phyloP scores from a whole-genome alignment of 2,329 filamentous ascomycete species.

The Exophiala aquamarina region DNA sequence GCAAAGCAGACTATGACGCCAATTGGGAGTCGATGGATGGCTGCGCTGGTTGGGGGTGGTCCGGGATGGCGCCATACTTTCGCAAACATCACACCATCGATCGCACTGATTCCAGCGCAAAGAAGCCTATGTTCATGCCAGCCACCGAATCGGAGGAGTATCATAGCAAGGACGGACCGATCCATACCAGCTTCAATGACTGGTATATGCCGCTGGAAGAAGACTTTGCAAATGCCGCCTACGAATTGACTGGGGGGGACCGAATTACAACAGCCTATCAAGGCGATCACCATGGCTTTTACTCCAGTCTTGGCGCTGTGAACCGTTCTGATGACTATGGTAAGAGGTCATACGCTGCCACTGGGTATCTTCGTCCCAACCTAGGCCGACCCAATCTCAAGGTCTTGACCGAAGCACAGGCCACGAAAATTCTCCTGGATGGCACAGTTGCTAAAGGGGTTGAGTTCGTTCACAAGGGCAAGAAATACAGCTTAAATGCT shows the following conservation, averaged over 20 bases:
- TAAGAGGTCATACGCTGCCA: conserved; percentile 42
- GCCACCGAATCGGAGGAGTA: conserved; percentile 20
- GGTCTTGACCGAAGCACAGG: conserved; percentile 46
- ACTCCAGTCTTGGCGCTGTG: conserved; percentile 22
- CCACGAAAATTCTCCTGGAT: conserved; percentile 34
- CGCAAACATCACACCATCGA: conserved; percentile 34
- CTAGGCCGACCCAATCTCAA: conserved; percentile 44
- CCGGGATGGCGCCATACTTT: conserved; percentile 19
- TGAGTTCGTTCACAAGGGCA: conserved; percentile 41
- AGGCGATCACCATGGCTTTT: conserved; percentile 25
- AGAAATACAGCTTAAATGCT: conserved; percentile 35
- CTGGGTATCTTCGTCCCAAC: conserved; percentile 39
- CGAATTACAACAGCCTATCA: conserved; percentile 24
- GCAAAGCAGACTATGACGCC: background rate
- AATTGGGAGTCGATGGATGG: conserved; percentile 36
- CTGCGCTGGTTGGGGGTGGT: conserved; percentile 38
- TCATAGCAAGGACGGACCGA: conserved; percentile 29
- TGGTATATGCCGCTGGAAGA: conserved; percentile 39
- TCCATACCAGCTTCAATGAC: conserved; percentile 31
- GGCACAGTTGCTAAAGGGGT: conserved; percentile 41
- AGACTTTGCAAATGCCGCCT: conserved; percentile 36
- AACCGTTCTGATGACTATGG: conserved; percentile 20
- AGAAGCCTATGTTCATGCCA: conserved; percentile 33
- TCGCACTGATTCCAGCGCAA: conserved; percentile 16
- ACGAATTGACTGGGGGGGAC: conserved; percentile 33